Evolutionary conservation across 148 eudicot genomes (phyloP), one percentile per base, ranked within the genome.

Genomic region (Linanthus parryae): DNA sequence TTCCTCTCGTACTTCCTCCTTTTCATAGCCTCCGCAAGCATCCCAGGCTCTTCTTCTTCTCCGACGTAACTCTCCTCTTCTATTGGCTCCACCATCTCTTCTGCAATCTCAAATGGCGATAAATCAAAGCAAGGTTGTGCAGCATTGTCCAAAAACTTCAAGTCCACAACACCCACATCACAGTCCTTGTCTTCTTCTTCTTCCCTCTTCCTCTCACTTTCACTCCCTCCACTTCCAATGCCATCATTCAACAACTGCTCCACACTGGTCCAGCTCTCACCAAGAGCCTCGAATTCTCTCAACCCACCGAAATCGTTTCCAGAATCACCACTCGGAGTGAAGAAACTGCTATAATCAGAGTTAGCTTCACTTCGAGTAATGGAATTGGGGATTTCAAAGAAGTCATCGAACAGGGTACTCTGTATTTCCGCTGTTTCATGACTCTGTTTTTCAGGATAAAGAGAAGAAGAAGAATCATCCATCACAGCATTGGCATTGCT

Each of bases 1-100:
- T 68, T 73, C 42, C 78, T 58, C 18, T 73, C 78, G 24, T 68
- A 73, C 34, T 65, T 69, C 78, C 68, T 68, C 56, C 68, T 61
- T 52, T 57, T 66, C 79, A 74, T 69, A 0, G 68, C 71, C 39
- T 73, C 78, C 4, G 59, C 58, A 1, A 73, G 30, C 64, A 59
- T 63, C 27, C 31, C 19, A 16, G 68, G 68, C 22, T 65, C 68
- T 12, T 62, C 73, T 10, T 30, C 66, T 16, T 58, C 73, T 4
- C 18, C 49, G 20, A 20, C n/a, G 20, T 22, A 33, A 46, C 36
- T 58, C 19, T 56, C 40, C 3, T 29, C 31, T 8, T 33, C 67
- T 46, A 36, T 55, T 3, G 53, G 41, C 24, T 46, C 47, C n/a
- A 43, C 57, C 6, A 70, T 58, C 28, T 74, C 80, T 47, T 62